phyloP scores from a whole-genome alignment of 2,329 filamentous ascomycete species.

The Xylariaceae sp. region DNA sequence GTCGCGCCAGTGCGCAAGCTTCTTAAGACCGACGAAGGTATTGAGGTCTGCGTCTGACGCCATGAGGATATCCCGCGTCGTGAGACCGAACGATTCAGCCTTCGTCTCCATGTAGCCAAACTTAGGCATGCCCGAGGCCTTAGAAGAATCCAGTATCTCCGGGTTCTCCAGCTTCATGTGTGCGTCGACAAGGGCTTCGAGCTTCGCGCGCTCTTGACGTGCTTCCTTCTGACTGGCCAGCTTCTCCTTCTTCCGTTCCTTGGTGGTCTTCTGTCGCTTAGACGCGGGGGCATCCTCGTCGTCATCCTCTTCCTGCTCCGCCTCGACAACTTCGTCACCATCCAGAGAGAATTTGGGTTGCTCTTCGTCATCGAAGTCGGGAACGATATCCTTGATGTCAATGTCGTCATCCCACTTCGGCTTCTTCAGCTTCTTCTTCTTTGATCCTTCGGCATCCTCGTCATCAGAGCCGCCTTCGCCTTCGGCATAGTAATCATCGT shows the following conservation, averaged over 20 bases:
- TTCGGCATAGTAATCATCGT: slow-evolving; percentile 82
- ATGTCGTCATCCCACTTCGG: slow-evolving; percentile 96
- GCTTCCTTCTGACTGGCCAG: slow-evolving; percentile 61
- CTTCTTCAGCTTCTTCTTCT: slow-evolving; percentile 66
- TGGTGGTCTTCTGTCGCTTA: slow-evolving; percentile 56
- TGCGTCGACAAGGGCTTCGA: slow-evolving; percentile 80
- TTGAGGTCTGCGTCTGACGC: slow-evolving; percentile 84
- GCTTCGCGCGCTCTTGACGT: slow-evolving; percentile 74
- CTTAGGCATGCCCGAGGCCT: slow-evolving; percentile 33
- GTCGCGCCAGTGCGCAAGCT: slow-evolving; percentile 85
- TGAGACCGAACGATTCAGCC: slow-evolving; percentile 83
- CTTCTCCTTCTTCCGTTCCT: slow-evolving; percentile 55
- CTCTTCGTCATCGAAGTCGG: slow-evolving; percentile 71
- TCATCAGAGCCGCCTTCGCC: slow-evolving; percentile 56
- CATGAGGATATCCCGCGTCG: slow-evolving; percentile 79
- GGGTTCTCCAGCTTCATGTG: slow-evolving; percentile 69
- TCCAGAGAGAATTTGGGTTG: slow-evolving; percentile 52
- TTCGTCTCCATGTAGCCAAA: slow-evolving; percentile 97
- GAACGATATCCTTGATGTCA: slow-evolving; percentile 87
- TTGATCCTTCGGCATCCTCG: slow-evolving; percentile 38
- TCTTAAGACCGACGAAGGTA: slow-evolving; percentile 88
- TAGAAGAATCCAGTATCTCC: slow-evolving; percentile 44
- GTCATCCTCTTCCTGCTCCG: slow-evolving; percentile 38
- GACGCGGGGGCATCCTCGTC: slow-evolving; percentile 41
- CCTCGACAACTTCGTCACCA: slow-evolving; percentile 44